Evolutionary conservation across 164 flowering plant genomes (phyloP).

Genomic region (Malania oleifera): DNA sequence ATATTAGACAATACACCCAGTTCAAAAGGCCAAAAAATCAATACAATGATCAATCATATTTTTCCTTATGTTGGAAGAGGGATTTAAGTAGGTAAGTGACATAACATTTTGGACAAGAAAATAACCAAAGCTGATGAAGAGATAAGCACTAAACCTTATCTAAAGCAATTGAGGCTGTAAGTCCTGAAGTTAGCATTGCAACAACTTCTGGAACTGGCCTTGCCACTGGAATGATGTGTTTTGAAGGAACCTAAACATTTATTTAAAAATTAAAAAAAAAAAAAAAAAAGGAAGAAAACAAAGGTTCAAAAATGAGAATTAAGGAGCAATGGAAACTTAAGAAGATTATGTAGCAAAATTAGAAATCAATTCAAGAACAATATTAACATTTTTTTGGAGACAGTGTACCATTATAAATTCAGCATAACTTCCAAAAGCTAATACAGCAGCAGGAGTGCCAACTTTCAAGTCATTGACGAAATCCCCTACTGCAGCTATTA

Average conservation of each 20-base stretch:
- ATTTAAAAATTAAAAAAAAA: slow-evolving; percentile 5
- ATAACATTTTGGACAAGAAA: neutral
- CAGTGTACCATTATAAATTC: slow-evolving; percentile 62
- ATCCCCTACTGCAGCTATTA: slow-evolving; percentile 86
- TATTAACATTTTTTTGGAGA: neutral
- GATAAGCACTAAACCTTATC: slow-evolving; percentile 56
- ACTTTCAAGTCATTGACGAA: slow-evolving; percentile 59
- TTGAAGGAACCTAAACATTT: slow-evolving; percentile 81
- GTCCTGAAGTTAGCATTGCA: slow-evolving; percentile 98
- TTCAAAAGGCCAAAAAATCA: neutral
- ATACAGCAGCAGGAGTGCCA: slow-evolving; percentile 85
- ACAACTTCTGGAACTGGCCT: slow-evolving; percentile 97
- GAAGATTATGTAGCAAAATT: neutral
- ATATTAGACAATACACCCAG: neutral
- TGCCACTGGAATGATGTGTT: slow-evolving; percentile 70
- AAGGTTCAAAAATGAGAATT: neutral
- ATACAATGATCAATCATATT: neutral
- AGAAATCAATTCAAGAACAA: neutral
- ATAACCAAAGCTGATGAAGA: neutral
- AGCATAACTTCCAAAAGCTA: slow-evolving; percentile 90
- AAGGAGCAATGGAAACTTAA: neutral
- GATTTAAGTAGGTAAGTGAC: neutral
- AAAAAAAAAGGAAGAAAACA: neutral
- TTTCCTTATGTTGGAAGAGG: neutral
- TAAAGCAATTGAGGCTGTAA: slow-evolving; percentile 90